These are phyloP conservation scores for Penicillium malachiteum DNA, from an alignment of 495 filamentous ascomycete species.

Conservation along the genomic window DNA sequence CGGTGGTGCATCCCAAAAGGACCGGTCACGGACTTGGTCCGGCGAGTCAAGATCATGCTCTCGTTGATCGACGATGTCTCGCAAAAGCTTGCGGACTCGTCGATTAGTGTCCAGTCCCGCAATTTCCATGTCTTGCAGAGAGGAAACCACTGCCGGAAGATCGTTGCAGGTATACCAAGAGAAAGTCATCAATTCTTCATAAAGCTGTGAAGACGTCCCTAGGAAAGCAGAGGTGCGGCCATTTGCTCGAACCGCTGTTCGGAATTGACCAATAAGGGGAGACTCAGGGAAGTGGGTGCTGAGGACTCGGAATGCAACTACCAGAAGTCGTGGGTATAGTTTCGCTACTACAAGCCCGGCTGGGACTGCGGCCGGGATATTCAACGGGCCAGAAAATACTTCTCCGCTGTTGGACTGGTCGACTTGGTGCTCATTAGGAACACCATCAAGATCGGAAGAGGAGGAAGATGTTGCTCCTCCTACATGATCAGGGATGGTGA, in stretches of 20 bases:
- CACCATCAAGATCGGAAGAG: not conserved
- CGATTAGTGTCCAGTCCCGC: slow-evolving; percentile 62
- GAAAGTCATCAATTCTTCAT: slow-evolving; percentile 67
- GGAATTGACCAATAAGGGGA: slow-evolving; percentile 57
- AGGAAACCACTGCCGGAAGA: slow-evolving; percentile 55
- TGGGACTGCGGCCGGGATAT: slow-evolving; percentile 36
- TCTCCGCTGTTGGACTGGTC: not conserved
- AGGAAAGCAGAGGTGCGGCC: slow-evolving; percentile 70
- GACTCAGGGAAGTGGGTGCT: slow-evolving; percentile 61
- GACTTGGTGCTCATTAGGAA: not conserved
- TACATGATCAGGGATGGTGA: slow-evolving; percentile 55
- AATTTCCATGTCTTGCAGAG: slow-evolving; percentile 76
- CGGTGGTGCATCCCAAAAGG: slow-evolving; percentile 42
- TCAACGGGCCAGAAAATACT: slow-evolving; percentile 16
- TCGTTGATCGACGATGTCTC: slow-evolving; percentile 26
- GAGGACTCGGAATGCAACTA: slow-evolving; percentile 63
- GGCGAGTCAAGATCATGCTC: slow-evolving; percentile 18
- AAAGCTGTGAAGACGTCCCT: slow-evolving; percentile 69
- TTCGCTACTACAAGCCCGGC: slow-evolving; percentile 57
- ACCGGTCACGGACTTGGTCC: slow-evolving; percentile 5
- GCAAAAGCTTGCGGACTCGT: slow-evolving; percentile 54
- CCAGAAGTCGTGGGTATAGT: slow-evolving; percentile 65
- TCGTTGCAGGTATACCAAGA: slow-evolving; percentile 65
- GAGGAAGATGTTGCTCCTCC: slow-evolving; percentile 4
- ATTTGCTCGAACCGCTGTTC: slow-evolving; percentile 68